Evolutionary conservation across 352 stramenopile species (phyloP).

Genomic region (Phytophthora tubulina): DNA sequence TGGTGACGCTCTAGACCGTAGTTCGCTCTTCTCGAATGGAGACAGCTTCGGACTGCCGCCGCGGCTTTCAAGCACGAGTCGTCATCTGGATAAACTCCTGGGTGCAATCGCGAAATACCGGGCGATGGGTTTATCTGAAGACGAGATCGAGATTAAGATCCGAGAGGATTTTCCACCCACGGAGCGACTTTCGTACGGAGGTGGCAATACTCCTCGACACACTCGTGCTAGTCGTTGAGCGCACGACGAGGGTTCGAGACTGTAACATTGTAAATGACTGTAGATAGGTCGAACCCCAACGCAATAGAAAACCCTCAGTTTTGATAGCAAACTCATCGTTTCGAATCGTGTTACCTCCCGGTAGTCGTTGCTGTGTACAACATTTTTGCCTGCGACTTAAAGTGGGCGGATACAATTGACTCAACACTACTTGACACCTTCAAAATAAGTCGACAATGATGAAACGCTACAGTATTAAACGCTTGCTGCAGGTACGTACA

Average conservation of each 20-base stretch:
- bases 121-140: slow-evolving; percentile 60
- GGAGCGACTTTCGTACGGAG: slow-evolving; percentile 47
- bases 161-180: slow-evolving; percentile 70
- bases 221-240: slow-evolving; percentile 37
- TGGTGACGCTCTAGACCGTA: slow-evolving; percentile 41
- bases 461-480: too few relatives aligned
- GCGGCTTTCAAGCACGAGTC: slow-evolving; percentile 66
- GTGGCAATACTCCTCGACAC: slow-evolving; percentile 9
- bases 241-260: slow-evolving; percentile 8
- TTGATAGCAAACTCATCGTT: slow-evolving; percentile 11
- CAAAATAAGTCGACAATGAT: too few relatives aligned
- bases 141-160: slow-evolving; percentile 75
- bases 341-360: too few relatives aligned
- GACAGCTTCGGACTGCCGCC: slow-evolving; percentile 68
- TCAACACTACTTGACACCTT: too few relatives aligned
- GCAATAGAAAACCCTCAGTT: slow-evolving; percentile 37
- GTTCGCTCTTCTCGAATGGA: slow-evolving; percentile 59
- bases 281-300: slow-evolving; percentile 36
- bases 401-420: too few relatives aligned
- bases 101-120: slow-evolving; percentile 74
- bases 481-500: too few relatives aligned
- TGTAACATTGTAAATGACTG: slow-evolving; percentile 44
- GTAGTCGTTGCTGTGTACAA: too few relatives aligned
- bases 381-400: too few relatives aligned
- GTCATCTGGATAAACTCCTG: slow-evolving; percentile 68